Conservation (phyloP, 192 early-diverging fungal species). For the Obelidium mucronatum region DNA sequence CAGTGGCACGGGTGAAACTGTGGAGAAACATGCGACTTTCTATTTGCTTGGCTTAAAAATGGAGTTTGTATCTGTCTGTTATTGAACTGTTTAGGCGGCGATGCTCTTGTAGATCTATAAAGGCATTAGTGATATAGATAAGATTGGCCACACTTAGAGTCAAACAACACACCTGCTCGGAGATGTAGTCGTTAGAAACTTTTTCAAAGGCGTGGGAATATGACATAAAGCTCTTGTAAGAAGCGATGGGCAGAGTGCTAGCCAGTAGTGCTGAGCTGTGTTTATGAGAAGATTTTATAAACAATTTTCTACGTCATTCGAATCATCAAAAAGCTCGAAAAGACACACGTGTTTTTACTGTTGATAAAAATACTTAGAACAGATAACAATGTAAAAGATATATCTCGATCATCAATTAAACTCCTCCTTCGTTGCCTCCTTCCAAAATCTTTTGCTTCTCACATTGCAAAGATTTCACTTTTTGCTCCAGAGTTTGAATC, state of each 20-base stretch:
- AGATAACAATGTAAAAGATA: not conserved
- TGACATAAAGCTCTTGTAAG: constrained; percentile 12
- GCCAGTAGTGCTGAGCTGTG: not conserved
- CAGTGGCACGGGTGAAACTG: too few relatives aligned
- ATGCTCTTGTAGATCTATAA: constrained; percentile 50
- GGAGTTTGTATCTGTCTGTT: not conserved
- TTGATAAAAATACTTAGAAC: too few relatives aligned
- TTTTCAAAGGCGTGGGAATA: constrained; percentile 79
- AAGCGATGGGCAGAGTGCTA: not conserved
- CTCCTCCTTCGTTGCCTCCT: not conserved
- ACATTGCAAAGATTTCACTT: not conserved
- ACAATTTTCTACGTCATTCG: not conserved
- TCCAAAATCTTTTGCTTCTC: not conserved
- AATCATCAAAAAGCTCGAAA: too few relatives aligned
- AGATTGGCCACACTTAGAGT: not conserved
- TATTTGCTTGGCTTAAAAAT: not conserved
- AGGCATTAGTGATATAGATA: too few relatives aligned
- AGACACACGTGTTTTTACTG: too few relatives aligned
- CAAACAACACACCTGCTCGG: constrained; percentile 73
- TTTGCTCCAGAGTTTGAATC: constrained; percentile 1
- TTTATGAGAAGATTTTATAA: not conserved
- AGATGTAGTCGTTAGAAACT: constrained; percentile 89
- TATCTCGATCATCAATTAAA: not conserved
- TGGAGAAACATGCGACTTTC: too few relatives aligned
- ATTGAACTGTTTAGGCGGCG: constrained; percentile 6